Percentiles rank a stretch among this genome's conserved stretches.
phyloP scores from a whole-genome alignment of 2,329 filamentous ascomycete species.

The Ascochyta pisi region DNA sequence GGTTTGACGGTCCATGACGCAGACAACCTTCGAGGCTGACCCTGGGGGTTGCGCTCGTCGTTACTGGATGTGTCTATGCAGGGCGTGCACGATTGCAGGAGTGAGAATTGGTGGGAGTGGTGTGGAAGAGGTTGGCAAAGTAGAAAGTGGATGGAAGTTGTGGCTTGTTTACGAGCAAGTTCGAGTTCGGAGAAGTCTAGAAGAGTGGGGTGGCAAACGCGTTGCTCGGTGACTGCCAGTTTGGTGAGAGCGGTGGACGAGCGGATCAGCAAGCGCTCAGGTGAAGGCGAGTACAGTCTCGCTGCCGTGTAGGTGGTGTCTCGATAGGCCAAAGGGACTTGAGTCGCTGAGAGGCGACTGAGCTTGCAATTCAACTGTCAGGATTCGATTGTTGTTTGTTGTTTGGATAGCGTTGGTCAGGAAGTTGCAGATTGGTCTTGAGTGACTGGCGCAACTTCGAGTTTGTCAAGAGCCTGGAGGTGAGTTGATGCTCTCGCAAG shows the following conservation, averaged over 20 bases:
- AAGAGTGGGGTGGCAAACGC: background rate
- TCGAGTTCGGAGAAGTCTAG: background rate
- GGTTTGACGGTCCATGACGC: conserved; percentile 19
- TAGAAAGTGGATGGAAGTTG: background rate
- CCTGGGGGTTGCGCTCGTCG: background rate
- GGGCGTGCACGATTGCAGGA: background rate
- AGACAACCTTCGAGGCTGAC: background rate
- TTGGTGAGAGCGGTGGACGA: conserved; percentile 9
- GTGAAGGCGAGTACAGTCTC: background rate
- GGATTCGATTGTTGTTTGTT: background rate
- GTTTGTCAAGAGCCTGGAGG: background rate
- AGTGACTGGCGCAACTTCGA: background rate
- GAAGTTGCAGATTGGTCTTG: background rate
- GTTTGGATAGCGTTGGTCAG: background rate
- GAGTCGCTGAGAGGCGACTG: background rate
- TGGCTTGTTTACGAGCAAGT: conserved; percentile 11
- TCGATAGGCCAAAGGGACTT: background rate
- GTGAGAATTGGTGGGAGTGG: conserved; percentile 1
- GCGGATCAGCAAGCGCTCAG: background rate
- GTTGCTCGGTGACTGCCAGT: conserved; percentile 19
- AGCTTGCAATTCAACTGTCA: background rate
- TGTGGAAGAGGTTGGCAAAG: background rate
- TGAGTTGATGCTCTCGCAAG: background rate
- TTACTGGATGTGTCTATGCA: background rate
- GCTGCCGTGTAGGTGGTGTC: background rate